Evolutionary conservation across 2,329 filamentous ascomycete species (phyloP), one percentile per base, ranked within the genome.

Genomic region (Sphaerulina vaccinii): DNA sequence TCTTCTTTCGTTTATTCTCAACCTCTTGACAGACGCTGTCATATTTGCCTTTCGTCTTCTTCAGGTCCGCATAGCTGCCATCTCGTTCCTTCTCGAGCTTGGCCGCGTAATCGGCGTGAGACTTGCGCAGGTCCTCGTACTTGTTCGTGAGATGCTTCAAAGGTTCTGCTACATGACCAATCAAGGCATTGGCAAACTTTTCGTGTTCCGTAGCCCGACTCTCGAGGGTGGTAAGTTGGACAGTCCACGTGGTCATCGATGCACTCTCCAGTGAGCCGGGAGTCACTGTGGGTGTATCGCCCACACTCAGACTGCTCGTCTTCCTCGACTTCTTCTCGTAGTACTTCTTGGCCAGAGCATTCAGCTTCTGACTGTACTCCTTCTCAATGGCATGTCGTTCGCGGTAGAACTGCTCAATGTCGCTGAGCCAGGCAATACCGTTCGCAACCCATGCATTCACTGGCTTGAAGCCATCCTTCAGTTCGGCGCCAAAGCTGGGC

Each of bases 401-500:
- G 59, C 93, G 88, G 77, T 97, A 99, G 77, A 97, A 99, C 67
- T 89, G 85, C 71, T 99, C 90, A 58, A 99, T 88, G 65, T 99
- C 93, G 65, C 96, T 92, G 54, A 99, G 84, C 92, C 92, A 99
- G 60, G 82, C 78, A 70, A 99, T 95, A 59, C 92, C 90, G 70
- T 88, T 85, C 58, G 84, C 79, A 51, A 95, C 82, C 93, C 93
- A 99, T 65, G 81, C 83, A 74, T 91, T 96, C 69, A 95, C 90
- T 15, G 90, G 84, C 73, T 95, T 96, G 80, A 96, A 99, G 68
- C 88, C 89, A 84, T 99, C 93, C 90, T 95, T 97, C 71, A 97
- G 80, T 78, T 96, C 91, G 53, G 87, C 83, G 74, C 93, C 93
- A 73, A 99, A 96, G 65, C 88, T 88, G 68, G 89, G 89, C 75